A percentile compares a stretch with the other conserved stretches of the same genome.
Evolutionary conservation across 164 flowering plant genomes (phyloP).

Genomic region (Tetrastigma voinierianum): DNA sequence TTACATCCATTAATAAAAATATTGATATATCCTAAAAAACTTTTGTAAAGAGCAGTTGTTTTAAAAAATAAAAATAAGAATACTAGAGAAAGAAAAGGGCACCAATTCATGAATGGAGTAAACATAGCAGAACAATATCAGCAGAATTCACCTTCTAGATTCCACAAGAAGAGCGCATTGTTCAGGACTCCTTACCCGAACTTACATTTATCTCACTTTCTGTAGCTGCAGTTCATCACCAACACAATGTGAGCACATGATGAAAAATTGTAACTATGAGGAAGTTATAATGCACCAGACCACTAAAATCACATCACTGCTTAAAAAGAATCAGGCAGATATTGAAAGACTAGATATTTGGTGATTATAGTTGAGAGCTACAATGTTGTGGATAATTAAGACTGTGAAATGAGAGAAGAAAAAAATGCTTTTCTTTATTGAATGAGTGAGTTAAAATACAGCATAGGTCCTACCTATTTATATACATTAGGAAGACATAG

Average conservation of each 20-base stretch:
- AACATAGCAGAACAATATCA: not conserved
- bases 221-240: slow-evolving; percentile 42
- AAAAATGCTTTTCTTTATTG: too few species aligned
- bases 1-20: too few species aligned
- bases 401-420: too few species aligned
- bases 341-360: not conserved
- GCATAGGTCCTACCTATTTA: too few species aligned
- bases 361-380: not conserved
- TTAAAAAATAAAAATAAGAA: not conserved
- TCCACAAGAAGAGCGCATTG: slow-evolving; percentile 76
- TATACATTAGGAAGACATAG: too few species aligned
- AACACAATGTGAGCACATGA: not conserved
- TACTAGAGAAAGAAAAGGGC: not conserved
- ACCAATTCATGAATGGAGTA: not conserved
- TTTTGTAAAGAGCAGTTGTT: too few species aligned
- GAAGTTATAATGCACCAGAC: not conserved
- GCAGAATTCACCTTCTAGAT: slow-evolving; percentile 60
- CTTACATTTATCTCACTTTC: slow-evolving; percentile 45
- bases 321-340: not conserved
- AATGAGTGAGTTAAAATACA: too few species aligned
- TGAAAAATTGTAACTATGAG: not conserved
- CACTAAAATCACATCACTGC: slow-evolving; percentile 1
- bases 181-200: slow-evolving; percentile 53
- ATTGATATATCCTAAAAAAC: too few species aligned
- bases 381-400: too few species aligned